A percentile compares a stretch with the other conserved stretches of the same genome.
Evolutionary conservation across 1,284 basidiomycete species (phyloP).

Genomic region (Rhodofomes roseus): DNA sequence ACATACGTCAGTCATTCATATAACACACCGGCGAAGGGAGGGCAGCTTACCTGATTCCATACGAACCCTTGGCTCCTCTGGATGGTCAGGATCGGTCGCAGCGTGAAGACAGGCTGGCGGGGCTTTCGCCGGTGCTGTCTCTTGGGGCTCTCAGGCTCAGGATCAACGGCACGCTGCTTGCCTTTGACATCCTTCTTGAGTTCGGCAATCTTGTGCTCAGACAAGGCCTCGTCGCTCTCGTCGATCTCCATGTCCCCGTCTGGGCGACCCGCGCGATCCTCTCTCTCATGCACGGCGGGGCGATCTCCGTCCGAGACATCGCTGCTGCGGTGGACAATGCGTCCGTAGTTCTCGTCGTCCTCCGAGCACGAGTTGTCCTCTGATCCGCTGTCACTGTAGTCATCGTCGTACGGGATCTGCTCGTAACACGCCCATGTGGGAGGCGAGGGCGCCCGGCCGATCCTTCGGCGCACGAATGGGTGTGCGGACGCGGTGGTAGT

Average conservation of each 20-base stretch:
- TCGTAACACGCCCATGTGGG: conserved; percentile 85
- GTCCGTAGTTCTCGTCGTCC: conserved; percentile 62
- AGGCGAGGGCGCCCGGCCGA: conserved; percentile 74
- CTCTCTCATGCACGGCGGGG: conserved; percentile 21
- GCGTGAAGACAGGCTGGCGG: conserved; percentile 52
- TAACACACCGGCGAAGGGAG: background rate
- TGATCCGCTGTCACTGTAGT: conserved; percentile 39
- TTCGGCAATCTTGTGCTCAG: conserved; percentile 37
- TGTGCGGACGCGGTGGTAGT: conserved; percentile 21
- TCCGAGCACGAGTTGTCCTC: conserved; percentile 60
- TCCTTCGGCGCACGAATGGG: conserved; percentile 60
- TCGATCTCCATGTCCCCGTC: conserved; percentile 57
- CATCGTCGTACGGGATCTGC: conserved; percentile 64
- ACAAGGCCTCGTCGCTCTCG: conserved; percentile 35
- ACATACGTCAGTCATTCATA: conserved; percentile 1
- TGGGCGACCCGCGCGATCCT: conserved; percentile 37
- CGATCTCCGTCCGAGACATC: conserved; percentile 29
- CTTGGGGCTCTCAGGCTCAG: conserved; percentile 47
- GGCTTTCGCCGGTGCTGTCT: conserved; percentile 54
- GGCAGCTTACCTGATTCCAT: conserved; percentile 71
- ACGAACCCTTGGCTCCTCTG: conserved; percentile 84
- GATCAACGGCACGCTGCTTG: conserved; percentile 71
- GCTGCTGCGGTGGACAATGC: conserved; percentile 24
- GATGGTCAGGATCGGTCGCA: conserved; percentile 78
- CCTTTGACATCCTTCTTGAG: conserved; percentile 65